phyloP scores from a whole-genome alignment of 2,329 filamentous ascomycete species.

The Colletotrichum cordylinicola region DNA sequence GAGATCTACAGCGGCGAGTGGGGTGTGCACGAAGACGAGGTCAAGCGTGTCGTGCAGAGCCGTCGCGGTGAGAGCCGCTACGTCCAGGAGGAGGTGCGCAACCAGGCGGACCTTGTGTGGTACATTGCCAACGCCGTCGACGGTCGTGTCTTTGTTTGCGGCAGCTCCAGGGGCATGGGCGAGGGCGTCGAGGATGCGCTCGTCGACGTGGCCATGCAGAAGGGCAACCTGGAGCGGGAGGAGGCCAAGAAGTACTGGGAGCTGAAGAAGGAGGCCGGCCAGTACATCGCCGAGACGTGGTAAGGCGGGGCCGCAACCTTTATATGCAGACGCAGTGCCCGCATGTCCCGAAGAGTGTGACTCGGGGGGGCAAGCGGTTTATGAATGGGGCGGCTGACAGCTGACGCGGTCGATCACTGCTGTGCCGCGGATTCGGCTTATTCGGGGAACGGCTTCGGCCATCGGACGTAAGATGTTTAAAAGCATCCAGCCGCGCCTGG shows the following conservation, averaged over 20 bases:
- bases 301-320: slow-evolving; percentile 33
- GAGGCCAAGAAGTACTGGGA: slow-evolving; percentile 90
- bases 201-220: slow-evolving; percentile 89
- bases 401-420: slow-evolving; percentile 5
- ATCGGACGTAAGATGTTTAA: slow-evolving; percentile 9
- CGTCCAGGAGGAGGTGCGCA: slow-evolving; percentile 91
- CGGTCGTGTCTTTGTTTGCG: slow-evolving; percentile 94
- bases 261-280: slow-evolving; percentile 87
- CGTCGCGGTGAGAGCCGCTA: slow-evolving; percentile 83
- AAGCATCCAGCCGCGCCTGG: not conserved
- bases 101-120: slow-evolving; percentile 97
- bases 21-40: slow-evolving; percentile 88
- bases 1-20: slow-evolving; percentile 97
- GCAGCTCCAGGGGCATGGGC: slow-evolving; percentile 95
- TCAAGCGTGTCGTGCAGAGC: slow-evolving; percentile 82
- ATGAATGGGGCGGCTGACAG: not conserved
- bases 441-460: not conserved
- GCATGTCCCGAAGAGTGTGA: not conserved
- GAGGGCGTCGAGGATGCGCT: slow-evolving; percentile 91
- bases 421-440: slow-evolving; percentile 11
- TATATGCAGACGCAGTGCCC: not conserved
- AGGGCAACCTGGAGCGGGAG: slow-evolving; percentile 83
- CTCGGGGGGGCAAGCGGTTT: not conserved
- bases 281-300: slow-evolving; percentile 91
- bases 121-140: slow-evolving; percentile 97